These are phyloP conservation scores for Phanerochaete carnosa DNA, from an alignment of 768 basidiomycete species.

Conservation along the genomic window DNA sequence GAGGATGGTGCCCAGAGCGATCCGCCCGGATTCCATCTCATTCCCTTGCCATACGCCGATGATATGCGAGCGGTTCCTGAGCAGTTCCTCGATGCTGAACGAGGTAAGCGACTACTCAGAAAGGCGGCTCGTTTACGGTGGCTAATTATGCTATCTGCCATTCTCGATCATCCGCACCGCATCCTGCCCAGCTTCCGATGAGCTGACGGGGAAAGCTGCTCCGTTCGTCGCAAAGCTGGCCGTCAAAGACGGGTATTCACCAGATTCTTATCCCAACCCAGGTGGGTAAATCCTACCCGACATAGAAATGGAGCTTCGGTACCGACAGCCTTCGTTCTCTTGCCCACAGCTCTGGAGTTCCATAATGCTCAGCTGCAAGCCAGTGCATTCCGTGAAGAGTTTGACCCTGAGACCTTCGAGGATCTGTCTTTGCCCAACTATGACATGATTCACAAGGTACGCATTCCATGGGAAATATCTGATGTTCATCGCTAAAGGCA, in stretches of 20 bases:
- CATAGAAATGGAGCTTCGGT: neutral
- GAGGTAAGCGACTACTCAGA: conserved; percentile 41
- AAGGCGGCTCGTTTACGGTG: neutral
- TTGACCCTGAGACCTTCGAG: conserved; percentile 70
- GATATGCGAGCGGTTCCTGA: conserved; percentile 83
- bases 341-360: conserved; percentile 65
- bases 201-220: conserved; percentile 61
- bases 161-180: neutral
- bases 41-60: conserved; percentile 92
- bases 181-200: conserved; percentile 54
- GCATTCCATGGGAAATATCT: conserved; percentile 13
- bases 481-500: neutral
- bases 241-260: conserved; percentile 78
- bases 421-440: conserved; percentile 81
- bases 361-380: conserved; percentile 92
- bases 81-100: conserved; percentile 45
- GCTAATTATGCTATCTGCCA: conserved; percentile 4
- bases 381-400: conserved; percentile 89
- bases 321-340: conserved; percentile 1
- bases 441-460: conserved; percentile 76
- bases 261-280: conserved; percentile 89
- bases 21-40: conserved; percentile 90
- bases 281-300: conserved; percentile 42
- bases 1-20: conserved; percentile 74
- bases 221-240: conserved; percentile 77